These are phyloP conservation scores for Arthrobotrys musiformis DNA, from an alignment of 2,329 filamentous ascomycete genomes.

Conservation along the genomic window DNA sequence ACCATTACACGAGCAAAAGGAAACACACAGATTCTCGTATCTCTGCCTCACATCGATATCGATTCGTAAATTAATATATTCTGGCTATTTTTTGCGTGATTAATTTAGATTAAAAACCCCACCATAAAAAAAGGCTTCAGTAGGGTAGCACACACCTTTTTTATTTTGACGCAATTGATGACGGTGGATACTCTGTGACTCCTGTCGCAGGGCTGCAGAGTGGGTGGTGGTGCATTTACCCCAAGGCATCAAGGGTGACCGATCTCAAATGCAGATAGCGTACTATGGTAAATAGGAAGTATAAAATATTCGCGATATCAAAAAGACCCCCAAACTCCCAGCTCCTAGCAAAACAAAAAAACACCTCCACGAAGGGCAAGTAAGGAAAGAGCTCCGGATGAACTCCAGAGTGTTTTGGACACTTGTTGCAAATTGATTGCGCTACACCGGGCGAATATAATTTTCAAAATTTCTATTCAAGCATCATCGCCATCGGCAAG, in stretches of 20 bases:
- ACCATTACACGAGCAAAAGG: background rate
- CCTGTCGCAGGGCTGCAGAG: slow-evolving; percentile 31
- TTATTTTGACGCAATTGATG: slow-evolving; percentile 9
- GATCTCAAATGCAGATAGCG: slow-evolving; percentile 15
- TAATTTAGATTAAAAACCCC: slow-evolving; percentile 28
- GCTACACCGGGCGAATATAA: background rate
- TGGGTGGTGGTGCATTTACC: slow-evolving; percentile 5
- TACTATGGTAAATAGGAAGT: slow-evolving; percentile 8
- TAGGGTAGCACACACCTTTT: slow-evolving; percentile 14
- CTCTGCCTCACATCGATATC: background rate
- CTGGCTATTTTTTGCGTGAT: slow-evolving; percentile 25
- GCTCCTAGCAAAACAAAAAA: background rate
- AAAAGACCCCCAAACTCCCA: background rate
- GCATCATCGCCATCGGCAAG: slow-evolving; percentile 19
- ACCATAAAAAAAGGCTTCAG: background rate
- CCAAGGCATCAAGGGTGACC: slow-evolving; percentile 1
- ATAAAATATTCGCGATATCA: slow-evolving; percentile 12
- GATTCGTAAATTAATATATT: slow-evolving; percentile 13
- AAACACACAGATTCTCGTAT: slow-evolving; percentile 6
- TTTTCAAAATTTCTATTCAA: background rate
- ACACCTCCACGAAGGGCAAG: background rate
- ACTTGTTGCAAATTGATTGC: slow-evolving; percentile 55
- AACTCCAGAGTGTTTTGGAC: slow-evolving; percentile 1
- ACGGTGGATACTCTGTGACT: slow-evolving; percentile 11
- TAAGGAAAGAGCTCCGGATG: slow-evolving; percentile 39